Evolutionary conservation across 495 filamentous ascomycete species (phyloP), one percentile per base, ranked within the genome.

Genomic region (Friedmanniomyces simplex): DNA sequence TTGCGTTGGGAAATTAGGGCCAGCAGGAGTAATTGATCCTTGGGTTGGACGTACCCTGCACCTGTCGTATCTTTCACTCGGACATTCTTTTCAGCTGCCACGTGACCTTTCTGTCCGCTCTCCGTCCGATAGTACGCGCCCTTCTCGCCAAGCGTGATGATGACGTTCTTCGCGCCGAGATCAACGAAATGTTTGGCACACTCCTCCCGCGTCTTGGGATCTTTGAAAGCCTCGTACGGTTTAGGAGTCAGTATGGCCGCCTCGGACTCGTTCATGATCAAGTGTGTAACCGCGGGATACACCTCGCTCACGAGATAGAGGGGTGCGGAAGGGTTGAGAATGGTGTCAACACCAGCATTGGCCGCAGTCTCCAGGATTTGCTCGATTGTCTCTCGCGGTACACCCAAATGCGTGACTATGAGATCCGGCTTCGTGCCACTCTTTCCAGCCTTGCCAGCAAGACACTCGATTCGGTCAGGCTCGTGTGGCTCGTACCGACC

Each of bases 231-330:
- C 7, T 68, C 75, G 2, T 70, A 63, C 10, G 79, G 60, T 62
- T 77, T 76, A 11, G 77, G 79, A 59, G 28, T 32, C 28, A 95
- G 76, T 25, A 89, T 75, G n/a, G 84, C 80, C 0, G 91, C 89
- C 70, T 96, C 91, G 0, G 85, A 89, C 72, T 96, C 91, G 64
- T 96, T 96, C 54, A 96, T 76, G 32, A 96, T 79, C 39, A 96
- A 69, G 61, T 95, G 87, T 11, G 79, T 79, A 14, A 96, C 73
- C 1, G 77, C 81, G 1, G 54, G 50, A 66, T 86, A 90, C 25
- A 78, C 83, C 18, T 79, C 77, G 5, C 74, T 72, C 0, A 88
- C 88, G 7, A 95, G 63, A 0, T 72, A 72, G 21, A 66, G 65
- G 12, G 78, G 75, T 36, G 83, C 76, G 8, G 89, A 91, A 11